Evolutionary conservation across 2,329 filamentous ascomycete species (phyloP).

Genomic region (Exophiala sp.): DNA sequence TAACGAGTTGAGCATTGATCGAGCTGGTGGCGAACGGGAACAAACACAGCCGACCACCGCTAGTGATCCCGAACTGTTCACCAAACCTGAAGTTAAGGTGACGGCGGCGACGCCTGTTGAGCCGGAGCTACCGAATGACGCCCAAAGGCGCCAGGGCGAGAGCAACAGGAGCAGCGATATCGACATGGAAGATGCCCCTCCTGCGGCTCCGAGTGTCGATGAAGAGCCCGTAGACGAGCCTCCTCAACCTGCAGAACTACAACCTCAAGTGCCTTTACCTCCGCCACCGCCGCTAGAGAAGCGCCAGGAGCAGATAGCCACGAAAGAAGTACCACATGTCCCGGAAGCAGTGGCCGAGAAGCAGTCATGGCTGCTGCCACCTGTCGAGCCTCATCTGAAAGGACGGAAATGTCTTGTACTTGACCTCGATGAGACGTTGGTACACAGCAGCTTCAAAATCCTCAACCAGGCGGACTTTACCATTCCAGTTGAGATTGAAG

Average conservation of each 20-base stretch:
- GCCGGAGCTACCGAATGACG: conserved; percentile 8
- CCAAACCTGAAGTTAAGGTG: conserved; percentile 19
- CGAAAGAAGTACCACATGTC: conserved; percentile 39
- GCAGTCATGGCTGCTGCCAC: conserved; percentile 71
- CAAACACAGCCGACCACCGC: conserved; percentile 11
- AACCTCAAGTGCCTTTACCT: conserved; percentile 47
- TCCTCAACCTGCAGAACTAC: conserved; percentile 39
- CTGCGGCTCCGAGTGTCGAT: conserved; percentile 46
- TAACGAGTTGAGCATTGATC: background rate
- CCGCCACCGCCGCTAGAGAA: conserved; percentile 51
- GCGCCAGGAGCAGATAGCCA: conserved; percentile 36
- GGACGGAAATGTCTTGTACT: conserved; percentile 91
- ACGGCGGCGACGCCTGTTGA: conserved; percentile 19
- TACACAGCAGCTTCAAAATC: conserved; percentile 99
- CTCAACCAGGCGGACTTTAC: conserved; percentile 98
- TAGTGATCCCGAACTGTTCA: conserved; percentile 7
- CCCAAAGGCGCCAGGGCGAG: conserved; percentile 3
- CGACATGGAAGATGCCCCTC: conserved; percentile 58
- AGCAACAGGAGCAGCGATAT: conserved; percentile 39
- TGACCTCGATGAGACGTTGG: conserved; percentile 91
- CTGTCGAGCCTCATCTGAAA: conserved; percentile 69
- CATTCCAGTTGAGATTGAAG: conserved; percentile 97
- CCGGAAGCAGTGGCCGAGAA: conserved; percentile 42
- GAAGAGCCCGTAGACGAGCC: conserved; percentile 44
- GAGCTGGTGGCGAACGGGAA: conserved; percentile 7